These are phyloP conservation scores for Iberis amara DNA, from an alignment of 441 rosid species.

Conservation along the genomic window DNA sequence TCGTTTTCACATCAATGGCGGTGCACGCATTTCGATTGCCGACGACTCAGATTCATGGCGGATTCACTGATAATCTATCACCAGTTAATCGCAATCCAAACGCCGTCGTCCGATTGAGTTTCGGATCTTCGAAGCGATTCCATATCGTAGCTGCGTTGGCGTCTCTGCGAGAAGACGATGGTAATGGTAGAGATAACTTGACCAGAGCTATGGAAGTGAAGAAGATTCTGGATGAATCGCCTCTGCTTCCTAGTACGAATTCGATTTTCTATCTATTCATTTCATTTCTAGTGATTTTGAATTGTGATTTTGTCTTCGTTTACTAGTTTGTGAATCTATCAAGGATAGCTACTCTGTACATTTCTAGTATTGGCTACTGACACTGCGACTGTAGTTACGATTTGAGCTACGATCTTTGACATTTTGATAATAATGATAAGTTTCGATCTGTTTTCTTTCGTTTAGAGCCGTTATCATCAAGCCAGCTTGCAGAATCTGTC, in stretches of 20 bases:
- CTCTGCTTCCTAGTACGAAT: slow-evolving; percentile 57
- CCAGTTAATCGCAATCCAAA: slow-evolving; percentile 26
- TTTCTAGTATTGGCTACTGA: not conserved
- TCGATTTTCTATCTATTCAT: not conserved
- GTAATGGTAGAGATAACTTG: slow-evolving; percentile 21
- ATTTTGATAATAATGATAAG: no score
- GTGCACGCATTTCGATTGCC: slow-evolving; percentile 38
- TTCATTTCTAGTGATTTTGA: not conserved
- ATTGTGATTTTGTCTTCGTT: not conserved
- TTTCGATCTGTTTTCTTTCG: no score
- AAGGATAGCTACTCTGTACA: not conserved
- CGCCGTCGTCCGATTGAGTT: slow-evolving; percentile 1
- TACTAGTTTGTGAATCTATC: not conserved
- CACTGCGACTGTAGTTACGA: no score
- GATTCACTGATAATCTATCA: slow-evolving; percentile 23
- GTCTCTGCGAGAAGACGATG: slow-evolving; percentile 28
- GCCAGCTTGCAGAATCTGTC: slow-evolving; percentile 37
- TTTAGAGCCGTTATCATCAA: slow-evolving; percentile 73
- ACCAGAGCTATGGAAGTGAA: slow-evolving; percentile 36
- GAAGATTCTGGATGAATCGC: slow-evolving; percentile 35
- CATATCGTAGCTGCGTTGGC: slow-evolving; percentile 25
- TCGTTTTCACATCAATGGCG: slow-evolving; percentile 36
- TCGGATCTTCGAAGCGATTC: slow-evolving; percentile 24
- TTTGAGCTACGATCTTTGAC: no score
- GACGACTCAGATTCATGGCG: slow-evolving; percentile 26